Evolutionary conservation across 2,329 filamentous ascomycete species (phyloP), one percentile per base, ranked within the genome.

Genomic region (Meredithiella fracta): DNA sequence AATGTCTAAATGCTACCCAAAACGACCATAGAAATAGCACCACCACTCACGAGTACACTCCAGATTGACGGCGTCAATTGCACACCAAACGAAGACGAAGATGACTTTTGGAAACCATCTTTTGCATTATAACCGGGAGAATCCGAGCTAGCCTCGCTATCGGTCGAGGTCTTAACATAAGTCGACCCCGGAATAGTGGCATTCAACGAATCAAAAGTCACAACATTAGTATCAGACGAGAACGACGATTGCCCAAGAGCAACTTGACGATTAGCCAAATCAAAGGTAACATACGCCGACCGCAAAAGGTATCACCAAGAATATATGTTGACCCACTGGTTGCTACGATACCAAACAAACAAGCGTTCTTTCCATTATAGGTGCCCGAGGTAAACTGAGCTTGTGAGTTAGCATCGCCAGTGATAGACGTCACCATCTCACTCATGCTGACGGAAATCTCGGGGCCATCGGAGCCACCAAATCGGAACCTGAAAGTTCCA

Each of bases 211-310:
- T 70, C 60, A 60, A 79, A 79, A 1, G 74, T 63, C 1, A 77
- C 69, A 29, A 79, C 66, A 56, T 77, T 73, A 42, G 69, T 71
- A 6, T 65, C 61, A 1, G 74, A 76, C 63, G 78, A 78, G 65
- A 79, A 79, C 58, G 77, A 69, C 9, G 78, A 78, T 15, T 70
- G 67, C 3, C 77, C 78, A 20, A 81, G 65, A 17, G 64, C 76
- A 56, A 80, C 69, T 62, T 79, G 67, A 63, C 79, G 75, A 64
- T 80, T 80, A 53, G 73, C 69, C 20, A 80, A 66, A 60, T 81
- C 78, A 60, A 79, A 80, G 6, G 80, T 76, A 4, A 80, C 73
- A 59, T 80, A 81, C 1, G 77, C 77, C 1, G 76, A 80, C 55
- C 78, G 73, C 31, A 80, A 65, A 81, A 80, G 0, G 73, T 77